phyloP scores from a whole-genome alignment of 108 stramenopile genomes.

The Pseudonitzschia multiseries region DNA sequence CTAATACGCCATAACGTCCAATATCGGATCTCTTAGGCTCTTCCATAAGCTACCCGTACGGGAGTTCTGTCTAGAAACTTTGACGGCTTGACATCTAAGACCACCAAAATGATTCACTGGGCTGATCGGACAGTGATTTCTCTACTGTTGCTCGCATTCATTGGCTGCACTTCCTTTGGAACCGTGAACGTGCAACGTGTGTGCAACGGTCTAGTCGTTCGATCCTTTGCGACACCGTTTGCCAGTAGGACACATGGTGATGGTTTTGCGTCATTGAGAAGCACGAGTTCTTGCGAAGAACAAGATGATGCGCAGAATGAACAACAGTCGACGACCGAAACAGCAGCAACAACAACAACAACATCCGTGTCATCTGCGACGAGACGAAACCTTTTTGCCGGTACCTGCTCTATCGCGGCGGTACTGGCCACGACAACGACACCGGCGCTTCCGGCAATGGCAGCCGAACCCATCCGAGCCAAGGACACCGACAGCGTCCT shows the following conservation, averaged over 20 bases:
- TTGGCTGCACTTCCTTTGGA: background rate
- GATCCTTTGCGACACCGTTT: background rate
- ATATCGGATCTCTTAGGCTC: no score
- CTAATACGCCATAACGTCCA: no score
- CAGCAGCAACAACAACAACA: background rate
- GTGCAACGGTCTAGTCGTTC: background rate
- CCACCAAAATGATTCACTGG: background rate
- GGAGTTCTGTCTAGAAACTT: no score
- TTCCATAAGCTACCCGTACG: no score
- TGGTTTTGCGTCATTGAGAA: background rate
- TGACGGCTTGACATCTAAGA: no score
- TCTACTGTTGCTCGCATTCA: background rate
- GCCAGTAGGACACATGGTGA: background rate
- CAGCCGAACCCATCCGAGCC: slow-evolving; percentile 66
- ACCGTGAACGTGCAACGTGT: background rate
- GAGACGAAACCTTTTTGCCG: slow-evolving; percentile 1
- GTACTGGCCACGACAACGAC: background rate
- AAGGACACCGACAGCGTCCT: slow-evolving; percentile 61
- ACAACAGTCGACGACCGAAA: background rate
- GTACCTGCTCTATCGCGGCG: background rate
- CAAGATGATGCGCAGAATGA: background rate
- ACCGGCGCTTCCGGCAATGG: slow-evolving; percentile 27
- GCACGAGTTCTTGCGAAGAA: background rate
- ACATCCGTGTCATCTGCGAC: background rate
- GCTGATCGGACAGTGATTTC: background rate